phyloP scores from a whole-genome alignment of 192 early-diverging fungal genomes.

The Geosiphon pyriformis region DNA sequence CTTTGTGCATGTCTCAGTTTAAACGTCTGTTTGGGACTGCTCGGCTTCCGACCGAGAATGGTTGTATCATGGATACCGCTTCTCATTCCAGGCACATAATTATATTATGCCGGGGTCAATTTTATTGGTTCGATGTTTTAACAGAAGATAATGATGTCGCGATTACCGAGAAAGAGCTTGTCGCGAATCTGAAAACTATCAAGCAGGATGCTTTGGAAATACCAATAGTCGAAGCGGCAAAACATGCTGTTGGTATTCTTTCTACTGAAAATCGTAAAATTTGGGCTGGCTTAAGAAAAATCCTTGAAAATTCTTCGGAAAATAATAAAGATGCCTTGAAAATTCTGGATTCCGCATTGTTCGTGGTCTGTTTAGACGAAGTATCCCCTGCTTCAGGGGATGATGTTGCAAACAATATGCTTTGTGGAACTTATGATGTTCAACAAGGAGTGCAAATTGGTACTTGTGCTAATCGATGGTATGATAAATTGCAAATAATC shows the following conservation, averaged over 20 bases:
- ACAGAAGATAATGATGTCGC: conserved; percentile 48
- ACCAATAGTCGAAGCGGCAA: conserved; percentile 46
- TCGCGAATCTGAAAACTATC: conserved; percentile 59
- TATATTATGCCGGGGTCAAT: conserved; percentile 69
- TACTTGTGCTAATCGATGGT: conserved; percentile 74
- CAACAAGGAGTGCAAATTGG: conserved; percentile 41
- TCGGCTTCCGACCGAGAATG: conserved; percentile 57
- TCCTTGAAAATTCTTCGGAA: conserved; percentile 47
- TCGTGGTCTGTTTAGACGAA: conserved; percentile 76
- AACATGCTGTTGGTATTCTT: conserved; percentile 63
- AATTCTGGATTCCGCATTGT: conserved; percentile 64
- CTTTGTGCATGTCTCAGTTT: conserved; percentile 82
- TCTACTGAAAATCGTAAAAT: conserved; percentile 72
- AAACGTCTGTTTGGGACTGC: conserved; percentile 71
- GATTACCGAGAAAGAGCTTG: conserved; percentile 58
- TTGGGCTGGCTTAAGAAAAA: conserved; percentile 61
- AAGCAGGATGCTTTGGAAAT: conserved; percentile 44
- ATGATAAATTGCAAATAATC: conserved; percentile 74
- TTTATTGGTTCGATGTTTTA: conserved; percentile 70
- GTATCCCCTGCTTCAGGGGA: conserved; percentile 34
- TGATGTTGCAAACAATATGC: conserved; percentile 42
- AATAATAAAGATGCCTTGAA: conserved; percentile 43
- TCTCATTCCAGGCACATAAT: conserved; percentile 51
- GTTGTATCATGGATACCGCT: conserved; percentile 34
- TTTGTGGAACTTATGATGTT: conserved; percentile 45